These are phyloP conservation scores for Neurospora sp. DNA, from an alignment of 495 filamentous ascomycete genomes.

Conservation along the genomic window DNA sequence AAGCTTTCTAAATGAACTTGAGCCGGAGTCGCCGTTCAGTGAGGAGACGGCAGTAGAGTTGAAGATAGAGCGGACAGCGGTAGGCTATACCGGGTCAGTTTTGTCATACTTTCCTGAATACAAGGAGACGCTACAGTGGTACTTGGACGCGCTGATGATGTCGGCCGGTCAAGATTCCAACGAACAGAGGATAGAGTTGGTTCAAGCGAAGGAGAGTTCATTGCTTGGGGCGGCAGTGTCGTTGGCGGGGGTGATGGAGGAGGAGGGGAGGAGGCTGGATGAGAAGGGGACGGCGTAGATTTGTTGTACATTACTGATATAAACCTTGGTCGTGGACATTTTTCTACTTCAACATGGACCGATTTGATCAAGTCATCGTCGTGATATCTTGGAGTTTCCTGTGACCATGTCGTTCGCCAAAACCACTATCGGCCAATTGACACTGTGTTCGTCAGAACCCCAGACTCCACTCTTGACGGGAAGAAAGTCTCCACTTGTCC, in stretches of 20 bases:
- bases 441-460: neutral
- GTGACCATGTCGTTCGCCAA: neutral
- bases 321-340: neutral
- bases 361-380: neutral
- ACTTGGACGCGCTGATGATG: constrained; percentile 38
- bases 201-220: constrained; percentile 49
- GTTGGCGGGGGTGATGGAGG: constrained; percentile 17
- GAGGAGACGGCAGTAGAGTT: constrained; percentile 18
- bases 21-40: constrained; percentile 5
- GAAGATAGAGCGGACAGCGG: constrained; percentile 25
- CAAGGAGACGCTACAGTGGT: constrained; percentile 34
- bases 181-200: constrained; percentile 36
- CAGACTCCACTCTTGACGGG: neutral
- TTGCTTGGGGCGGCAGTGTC: constrained; percentile 54
- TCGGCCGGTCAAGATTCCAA: neutral
- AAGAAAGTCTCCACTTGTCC: neutral
- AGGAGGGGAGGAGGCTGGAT: neutral
- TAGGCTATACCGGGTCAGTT: constrained; percentile 56
- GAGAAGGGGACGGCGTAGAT: neutral
- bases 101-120: constrained; percentile 56
- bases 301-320: neutral
- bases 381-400: neutral
- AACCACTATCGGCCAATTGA: neutral
- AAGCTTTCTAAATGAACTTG: constrained; percentile 4
- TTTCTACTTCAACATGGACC: neutral